Evolutionary conservation across 2,329 filamentous ascomycete genomes (phyloP).

Genomic region (Cadophora gregata): DNA sequence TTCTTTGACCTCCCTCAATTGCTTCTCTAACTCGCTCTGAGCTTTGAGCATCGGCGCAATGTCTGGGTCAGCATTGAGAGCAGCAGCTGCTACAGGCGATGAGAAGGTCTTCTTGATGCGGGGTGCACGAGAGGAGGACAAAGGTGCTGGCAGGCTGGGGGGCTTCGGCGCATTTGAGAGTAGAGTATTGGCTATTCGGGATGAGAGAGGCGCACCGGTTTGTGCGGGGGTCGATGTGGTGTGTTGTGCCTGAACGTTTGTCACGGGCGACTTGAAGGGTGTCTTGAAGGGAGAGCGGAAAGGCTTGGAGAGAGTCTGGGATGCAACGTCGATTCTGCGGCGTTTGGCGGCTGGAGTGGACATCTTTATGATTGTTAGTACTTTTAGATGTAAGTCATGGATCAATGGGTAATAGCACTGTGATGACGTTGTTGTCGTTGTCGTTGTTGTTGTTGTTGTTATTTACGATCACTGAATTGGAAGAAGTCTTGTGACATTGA

Average conservation of each 20-base stretch:
- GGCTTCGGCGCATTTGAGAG: constrained; percentile 24
- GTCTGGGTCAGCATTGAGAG: constrained; percentile 43
- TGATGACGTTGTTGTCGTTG: constrained; percentile 18
- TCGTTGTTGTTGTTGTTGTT: no score
- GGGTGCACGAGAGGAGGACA: constrained; percentile 18
- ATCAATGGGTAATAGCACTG: constrained; percentile 36
- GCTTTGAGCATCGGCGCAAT: constrained; percentile 42
- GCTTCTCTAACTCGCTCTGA: constrained; percentile 44
- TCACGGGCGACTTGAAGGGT: constrained; percentile 42
- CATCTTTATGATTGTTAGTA: constrained; percentile 46
- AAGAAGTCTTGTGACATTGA: constrained; percentile 13
- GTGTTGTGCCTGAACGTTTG: constrained; percentile 18
- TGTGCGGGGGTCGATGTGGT: background rate
- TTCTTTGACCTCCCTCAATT: constrained; percentile 41
- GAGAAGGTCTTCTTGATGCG: constrained; percentile 35
- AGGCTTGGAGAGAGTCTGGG: constrained; percentile 67
- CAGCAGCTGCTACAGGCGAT: constrained; percentile 43
- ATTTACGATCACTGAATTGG: background rate
- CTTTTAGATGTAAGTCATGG: constrained; percentile 37
- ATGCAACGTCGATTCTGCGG: constrained; percentile 63
- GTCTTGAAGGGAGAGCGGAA: constrained; percentile 74
- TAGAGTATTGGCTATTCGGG: constrained; percentile 22
- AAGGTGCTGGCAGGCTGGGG: constrained; percentile 19
- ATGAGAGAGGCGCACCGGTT: constrained; percentile 10
- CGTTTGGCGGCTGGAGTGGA: constrained; percentile 63